Evolutionary conservation across 2,329 filamentous ascomycete genomes (phyloP).

Genomic region (Xylariales sp.): DNA sequence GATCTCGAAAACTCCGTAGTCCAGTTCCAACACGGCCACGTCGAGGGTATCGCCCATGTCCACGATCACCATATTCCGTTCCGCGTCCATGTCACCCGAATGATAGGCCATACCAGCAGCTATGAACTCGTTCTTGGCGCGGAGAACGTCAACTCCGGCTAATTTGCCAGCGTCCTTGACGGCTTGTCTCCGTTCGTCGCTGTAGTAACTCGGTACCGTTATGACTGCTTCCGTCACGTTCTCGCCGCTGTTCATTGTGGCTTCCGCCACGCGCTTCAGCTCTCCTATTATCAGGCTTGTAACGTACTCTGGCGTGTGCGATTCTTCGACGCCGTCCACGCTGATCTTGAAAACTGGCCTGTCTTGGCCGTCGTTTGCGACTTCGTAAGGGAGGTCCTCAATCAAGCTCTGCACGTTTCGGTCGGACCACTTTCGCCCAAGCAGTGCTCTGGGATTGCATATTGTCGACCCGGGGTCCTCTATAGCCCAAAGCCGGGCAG

Average conservation of each 20-base stretch:
- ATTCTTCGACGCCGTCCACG: not conserved
- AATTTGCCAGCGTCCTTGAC: slow-evolving; percentile 9
- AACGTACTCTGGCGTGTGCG: slow-evolving; percentile 11
- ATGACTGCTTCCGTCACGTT: slow-evolving; percentile 1
- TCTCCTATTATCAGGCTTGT: slow-evolving; percentile 4
- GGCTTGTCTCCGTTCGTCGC: slow-evolving; percentile 1
- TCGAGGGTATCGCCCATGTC: slow-evolving; percentile 13
- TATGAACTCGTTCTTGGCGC: not conserved
- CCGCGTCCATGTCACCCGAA: not conserved
- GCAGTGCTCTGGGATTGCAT: slow-evolving; percentile 6
- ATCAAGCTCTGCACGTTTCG: not conserved
- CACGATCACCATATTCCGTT: slow-evolving; percentile 5
- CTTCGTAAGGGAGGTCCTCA: slow-evolving; percentile 7
- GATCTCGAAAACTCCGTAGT: not conserved
- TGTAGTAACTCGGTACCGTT: not conserved
- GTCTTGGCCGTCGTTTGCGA: not conserved
- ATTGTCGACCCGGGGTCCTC: not conserved
- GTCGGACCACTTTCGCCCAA: slow-evolving; percentile 9
- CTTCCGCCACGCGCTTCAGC: slow-evolving; percentile 13
- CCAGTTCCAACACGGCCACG: slow-evolving; percentile 1
- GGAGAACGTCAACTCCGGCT: slow-evolving; percentile 1
- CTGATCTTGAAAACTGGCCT: slow-evolving; percentile 1
- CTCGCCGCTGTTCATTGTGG: not conserved
- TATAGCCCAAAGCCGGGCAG: slow-evolving; percentile 8
- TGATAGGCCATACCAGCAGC: not conserved